Evolutionary conservation across 2,329 filamentous ascomycete species (phyloP).

Genomic region (Pseudocercospora eumusae): DNA sequence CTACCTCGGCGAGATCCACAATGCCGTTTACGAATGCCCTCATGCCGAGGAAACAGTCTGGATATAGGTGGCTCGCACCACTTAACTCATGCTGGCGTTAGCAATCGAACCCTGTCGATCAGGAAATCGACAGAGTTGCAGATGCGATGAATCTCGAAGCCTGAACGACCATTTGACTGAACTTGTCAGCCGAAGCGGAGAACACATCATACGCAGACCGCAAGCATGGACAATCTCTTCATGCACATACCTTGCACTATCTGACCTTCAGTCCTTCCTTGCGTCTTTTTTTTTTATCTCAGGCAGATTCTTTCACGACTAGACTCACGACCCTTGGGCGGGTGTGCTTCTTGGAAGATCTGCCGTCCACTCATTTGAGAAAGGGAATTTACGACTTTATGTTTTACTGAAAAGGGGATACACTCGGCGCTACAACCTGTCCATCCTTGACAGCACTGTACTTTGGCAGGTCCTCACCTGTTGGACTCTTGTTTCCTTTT

Average conservation of each 20-base stretch:
- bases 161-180: conserved; percentile 3
- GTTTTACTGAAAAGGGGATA: conserved; percentile 10
- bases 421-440: conserved; percentile 1
- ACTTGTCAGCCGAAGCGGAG: conserved; percentile 9
- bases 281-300: conserved; percentile 22
- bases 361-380: conserved; percentile 37
- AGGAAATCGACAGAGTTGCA: conserved; percentile 34
- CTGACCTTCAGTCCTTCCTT: conserved; percentile 18
- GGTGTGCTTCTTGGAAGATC: conserved; percentile 23
- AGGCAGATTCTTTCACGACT: conserved; percentile 31
- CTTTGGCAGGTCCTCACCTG: background rate
- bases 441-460: conserved; percentile 6
- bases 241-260: conserved; percentile 16
- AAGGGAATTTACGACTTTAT: conserved; percentile 25
- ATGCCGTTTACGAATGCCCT: conserved; percentile 57
- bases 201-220: conserved; percentile 9
- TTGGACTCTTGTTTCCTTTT: background rate
- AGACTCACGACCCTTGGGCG: conserved; percentile 25
- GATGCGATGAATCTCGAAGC: conserved; percentile 26
- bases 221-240: conserved; percentile 14
- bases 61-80: conserved; percentile 27
- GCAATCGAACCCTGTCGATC: conserved; percentile 36
- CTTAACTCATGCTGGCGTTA: conserved; percentile 17
- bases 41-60: conserved; percentile 34
- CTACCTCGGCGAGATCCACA: conserved; percentile 78